Base-by-base conservation (phyloP, 345 rosid species). In the Populus tremula region DNA sequence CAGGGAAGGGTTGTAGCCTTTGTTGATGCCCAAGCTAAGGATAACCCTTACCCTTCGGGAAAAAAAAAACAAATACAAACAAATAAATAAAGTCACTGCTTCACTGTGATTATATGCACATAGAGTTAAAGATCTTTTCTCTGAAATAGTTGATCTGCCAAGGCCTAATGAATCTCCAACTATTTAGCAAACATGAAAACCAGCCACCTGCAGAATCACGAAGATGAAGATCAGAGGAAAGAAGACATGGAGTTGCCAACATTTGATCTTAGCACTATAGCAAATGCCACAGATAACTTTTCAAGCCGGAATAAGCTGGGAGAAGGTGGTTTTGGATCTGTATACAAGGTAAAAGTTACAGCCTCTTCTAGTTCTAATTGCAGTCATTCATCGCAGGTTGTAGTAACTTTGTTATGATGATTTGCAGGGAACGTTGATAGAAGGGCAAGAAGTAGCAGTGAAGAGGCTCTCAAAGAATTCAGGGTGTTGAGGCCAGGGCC, bases 391-490 rank as follows among this genome's bases (percentile, higher is more conserved):
- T 20, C 18, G 25, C 29, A 27, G 27, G 29, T 23, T 9, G 18
- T 11, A 33, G 5, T 25, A 9, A 36, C 18, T 31, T 33, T 69
- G 64, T 10, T 20, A 12, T 47, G 74, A 10, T 33, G 31, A 70
- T 65, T 20, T 50, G 25, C 73, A 83, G 86, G 89, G 87, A 17
- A 78, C 25, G 23, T 33, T 86, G 13, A 27, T 21, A 14, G 82
- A 76, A 16, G 87, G 81, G 41, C 80, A 84, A 71, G 77, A 75
- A 35, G 66, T 84, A 33, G 87, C 87, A 0, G 84, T 76, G 67
- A 84, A 86, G 62, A 78, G 85, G 77, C 83, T n/a, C n/a, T n/a
- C n/a, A n/a, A n/a, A n/a, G n/a, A n/a, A n/a, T n/a, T n/a, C n/a
- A n/a, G n/a, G n/a, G n/a, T n/a, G n/a, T n/a, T n/a, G n/a, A n/a